Base-by-base conservation (phyloP, 331 rosid species). In the Rosa hybrid region DNA sequence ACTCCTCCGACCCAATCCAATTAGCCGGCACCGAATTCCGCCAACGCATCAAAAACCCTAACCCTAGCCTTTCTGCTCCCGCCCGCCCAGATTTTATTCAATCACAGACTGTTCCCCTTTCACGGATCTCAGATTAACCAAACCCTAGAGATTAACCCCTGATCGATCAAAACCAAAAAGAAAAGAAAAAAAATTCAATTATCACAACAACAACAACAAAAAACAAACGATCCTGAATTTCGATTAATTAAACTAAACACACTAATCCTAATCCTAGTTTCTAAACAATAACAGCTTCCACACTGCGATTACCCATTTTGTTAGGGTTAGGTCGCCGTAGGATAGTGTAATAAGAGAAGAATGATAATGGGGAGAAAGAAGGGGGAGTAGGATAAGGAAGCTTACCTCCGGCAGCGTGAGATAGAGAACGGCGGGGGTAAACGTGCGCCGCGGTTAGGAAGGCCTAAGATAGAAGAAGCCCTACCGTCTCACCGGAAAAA, bases 31-130 rank as follows among this genome's bases (percentile, higher is more conserved):
- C 79, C 23, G 63, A 82, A 78, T 39, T 78, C 89, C 86, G 82
- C 85, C 90, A 84, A 84, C 80, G 96, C 97, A 94, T 91, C 94
- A 91, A 91, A 92, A 73, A 80, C 85, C 84, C 93, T 84, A 87
- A 77, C 78, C 81, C 86, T 76, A 71, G 59, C 49, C 48, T 56
- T 85, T 78, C 81, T 53, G 59, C 79, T 62, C 72, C 74, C 60
- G 56, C 86, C 86, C 6, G 34, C 75, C 72, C 80, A 76, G 68
- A 81, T 56, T 5, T 5, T 34, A 67, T 57, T 10, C 17, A 59
- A 67, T 69, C 70, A 51, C 54, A 20, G 53, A 75, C 27, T 68
- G 75, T 60, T 38, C 49, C 78, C 71, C 63, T 69, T 71, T 46
- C 71, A 46, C 76, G 67, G 89, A 89, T 86, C 69, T 51, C 18